Conservation (phyloP, 768 basidiomycete genomes). For the Fibroporia radiculosa region DNA sequence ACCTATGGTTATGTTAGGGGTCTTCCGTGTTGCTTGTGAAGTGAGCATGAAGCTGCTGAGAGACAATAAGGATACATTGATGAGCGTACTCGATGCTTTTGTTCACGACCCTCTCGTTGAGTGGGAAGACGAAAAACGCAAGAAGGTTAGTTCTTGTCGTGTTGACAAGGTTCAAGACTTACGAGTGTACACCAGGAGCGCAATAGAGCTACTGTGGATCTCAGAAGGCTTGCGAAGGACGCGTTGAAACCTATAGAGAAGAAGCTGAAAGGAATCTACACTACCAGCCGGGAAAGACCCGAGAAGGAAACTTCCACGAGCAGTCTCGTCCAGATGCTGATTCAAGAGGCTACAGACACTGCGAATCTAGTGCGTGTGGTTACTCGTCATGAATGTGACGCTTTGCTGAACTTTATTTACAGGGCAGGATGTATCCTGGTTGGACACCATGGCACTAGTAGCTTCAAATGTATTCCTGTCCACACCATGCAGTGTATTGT, state of each 20-base stretch:
- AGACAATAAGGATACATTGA: conserved; percentile 85
- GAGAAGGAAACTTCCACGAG: conserved; percentile 57
- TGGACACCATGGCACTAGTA: conserved; percentile 71
- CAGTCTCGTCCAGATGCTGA: conserved; percentile 86
- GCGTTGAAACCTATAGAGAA: conserved; percentile 76
- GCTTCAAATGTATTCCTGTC: not conserved
- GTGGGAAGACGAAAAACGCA: conserved; percentile 82
- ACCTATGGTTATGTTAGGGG: conserved; percentile 49
- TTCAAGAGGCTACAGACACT: conserved; percentile 77
- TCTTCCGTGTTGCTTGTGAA: conserved; percentile 87
- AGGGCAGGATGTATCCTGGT: conserved; percentile 88
- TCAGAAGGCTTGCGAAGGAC: conserved; percentile 61
- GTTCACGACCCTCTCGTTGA: conserved; percentile 95
- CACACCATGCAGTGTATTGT: not conserved
- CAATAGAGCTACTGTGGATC: conserved; percentile 29
- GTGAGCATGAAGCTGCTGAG: conserved; percentile 82
- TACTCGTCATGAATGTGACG: not conserved
- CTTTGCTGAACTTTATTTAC: conserved; percentile 4
- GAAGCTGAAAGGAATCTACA: conserved; percentile 72
- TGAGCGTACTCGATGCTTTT: conserved; percentile 95
- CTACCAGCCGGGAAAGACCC: conserved; percentile 36
- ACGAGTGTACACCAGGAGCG: conserved; percentile 12
- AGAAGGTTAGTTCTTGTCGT: conserved; percentile 32
- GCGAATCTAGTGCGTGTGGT: conserved; percentile 53
- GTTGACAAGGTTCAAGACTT: not conserved